Base-by-base conservation (phyloP, 169 alveolate species). In the Eimeria sp. region DNA sequence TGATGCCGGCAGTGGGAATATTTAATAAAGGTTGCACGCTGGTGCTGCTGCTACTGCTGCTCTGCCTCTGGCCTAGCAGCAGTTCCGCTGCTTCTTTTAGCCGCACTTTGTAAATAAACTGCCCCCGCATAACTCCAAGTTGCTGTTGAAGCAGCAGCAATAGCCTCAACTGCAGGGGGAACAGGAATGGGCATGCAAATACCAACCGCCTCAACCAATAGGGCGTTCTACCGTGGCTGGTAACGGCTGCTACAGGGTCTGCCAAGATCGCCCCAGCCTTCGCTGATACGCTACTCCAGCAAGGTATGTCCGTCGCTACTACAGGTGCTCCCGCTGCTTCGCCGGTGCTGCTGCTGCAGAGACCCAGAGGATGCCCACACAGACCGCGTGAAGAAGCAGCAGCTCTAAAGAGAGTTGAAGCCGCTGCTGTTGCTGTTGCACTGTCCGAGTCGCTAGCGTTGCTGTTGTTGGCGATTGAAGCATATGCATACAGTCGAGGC, bases 91-190 rank as follows among this genome's bases (percentile, higher is more conserved):
- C 95, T 43, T 92, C 95, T 20, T 75, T 49, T 22, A 92, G 54
- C 58, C 95, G 90, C 11, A 45, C 72, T 40, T 73, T 57, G 72
- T 54, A 92, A 47, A 83, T 54, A 89, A 54, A 58, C 57, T 73
- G 89, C 30, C 90, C 80, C 40, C 95, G 91, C 57, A 43, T 57
- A 40, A 57, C 13, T 10, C 95, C 95, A 16, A 92, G 95, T 5
- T 73, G 91, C 82, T 78, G 95, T 54, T 92, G 95, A 27, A 92
- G 83, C 91, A 92, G 91, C 80, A 75, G 27, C 86, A 92, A 84
- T 43, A 92, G 92, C 47, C 95, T 72, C 58, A 84, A 75, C 49
- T 83, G 86, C 54, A 92, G 73, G 83, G 95, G 95, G 61, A 92
- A 92, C 16, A 92, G 91, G 54, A 92, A 92, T 27, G 95, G 75